Evolutionary conservation across 2,329 filamentous ascomycete genomes (phyloP), one percentile per base, ranked within the genome.

Genomic region (Zymoseptoria pseudotritici): DNA sequence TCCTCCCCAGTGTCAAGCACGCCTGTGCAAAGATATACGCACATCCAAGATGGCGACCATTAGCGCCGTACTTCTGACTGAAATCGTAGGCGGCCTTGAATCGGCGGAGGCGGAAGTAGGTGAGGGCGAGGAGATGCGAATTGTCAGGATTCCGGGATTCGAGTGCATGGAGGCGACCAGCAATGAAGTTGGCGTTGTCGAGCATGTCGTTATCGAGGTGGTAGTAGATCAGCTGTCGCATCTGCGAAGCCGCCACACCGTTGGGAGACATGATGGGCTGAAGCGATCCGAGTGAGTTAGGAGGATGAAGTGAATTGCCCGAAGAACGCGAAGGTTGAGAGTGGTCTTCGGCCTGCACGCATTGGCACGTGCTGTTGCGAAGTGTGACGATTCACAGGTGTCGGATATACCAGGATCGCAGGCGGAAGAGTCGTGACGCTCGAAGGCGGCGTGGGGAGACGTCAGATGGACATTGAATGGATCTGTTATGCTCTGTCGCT

Each of bases 131-230:
- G 11, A 99, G 83, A 72, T 96, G 92, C 53, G 86, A 82, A 29
- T 90, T 87, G 75, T 99, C 94, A 60, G 84, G 82, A 20, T 87
- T 89, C 69, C 89, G 86, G 22, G 88, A 85, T 69, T 97, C 93
- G 68, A 93, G 89, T 55, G 91, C 92, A 63, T 86, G 83, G 20
- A 97, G 83, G 65, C 94, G 86, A 71, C 93, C 90, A 61, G 94
- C 89, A 63, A 96, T 90, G 77, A 99, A 99, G 50, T 96, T 86
- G 59, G 94, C 94, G 72, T 96, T 97, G 58, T 92, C 86, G 71
- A 89, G 82, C 46, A 92, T 85, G 71, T 91, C 87, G 73, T 96
- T 96, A 79, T 99, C 94, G 74, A 99, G 86, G 72, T 87, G 82
- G 73, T 88, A 87, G 76, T 85, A 86, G 63, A 88, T 82, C 54